Conservation (phyloP, 305 asterid species). For the Fraxinus baroniana region DNA sequence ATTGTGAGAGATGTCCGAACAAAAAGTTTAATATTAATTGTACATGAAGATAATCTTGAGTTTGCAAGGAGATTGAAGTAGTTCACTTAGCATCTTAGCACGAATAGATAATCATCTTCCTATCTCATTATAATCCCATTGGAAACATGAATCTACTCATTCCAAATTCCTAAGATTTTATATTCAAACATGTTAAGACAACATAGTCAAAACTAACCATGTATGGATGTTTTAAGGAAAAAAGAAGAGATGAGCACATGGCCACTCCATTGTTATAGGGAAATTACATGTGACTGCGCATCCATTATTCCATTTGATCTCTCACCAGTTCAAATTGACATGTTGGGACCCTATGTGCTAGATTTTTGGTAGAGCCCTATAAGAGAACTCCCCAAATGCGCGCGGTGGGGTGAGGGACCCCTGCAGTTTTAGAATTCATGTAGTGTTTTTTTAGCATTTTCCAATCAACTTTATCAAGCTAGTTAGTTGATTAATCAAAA, state of each 20-base stretch:
- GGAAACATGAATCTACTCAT: conserved; percentile 34
- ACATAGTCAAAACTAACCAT: conserved; percentile 29
- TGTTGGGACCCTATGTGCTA: neutral
- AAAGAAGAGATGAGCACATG: conserved; percentile 37
- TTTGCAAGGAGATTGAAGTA: neutral
- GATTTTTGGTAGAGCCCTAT: neutral
- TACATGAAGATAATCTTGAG: neutral
- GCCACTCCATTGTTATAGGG: conserved; percentile 35
- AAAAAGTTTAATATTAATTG: neutral
- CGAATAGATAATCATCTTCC: neutral
- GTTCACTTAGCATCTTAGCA: neutral
- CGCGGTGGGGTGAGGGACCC: neutral
- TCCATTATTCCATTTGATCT: conserved; percentile 15
- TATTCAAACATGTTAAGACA: conserved; percentile 28
- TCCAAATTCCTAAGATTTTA: conserved; percentile 30
- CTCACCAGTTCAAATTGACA: conserved; percentile 7
- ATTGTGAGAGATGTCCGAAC: neutral
- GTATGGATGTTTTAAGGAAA: conserved; percentile 18
- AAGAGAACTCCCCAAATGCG: neutral
- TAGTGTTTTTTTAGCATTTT: conserved; percentile 29
- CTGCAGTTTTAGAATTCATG: conserved; percentile 4
- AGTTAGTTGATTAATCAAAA: conserved; percentile 47
- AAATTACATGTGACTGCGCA: conserved; percentile 31
- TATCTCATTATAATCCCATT: conserved; percentile 9
- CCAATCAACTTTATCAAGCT: conserved; percentile 44